Evolutionary conservation across 1,139 yeast genomes (phyloP).

Genomic region (Geotrichum fermentans): DNA sequence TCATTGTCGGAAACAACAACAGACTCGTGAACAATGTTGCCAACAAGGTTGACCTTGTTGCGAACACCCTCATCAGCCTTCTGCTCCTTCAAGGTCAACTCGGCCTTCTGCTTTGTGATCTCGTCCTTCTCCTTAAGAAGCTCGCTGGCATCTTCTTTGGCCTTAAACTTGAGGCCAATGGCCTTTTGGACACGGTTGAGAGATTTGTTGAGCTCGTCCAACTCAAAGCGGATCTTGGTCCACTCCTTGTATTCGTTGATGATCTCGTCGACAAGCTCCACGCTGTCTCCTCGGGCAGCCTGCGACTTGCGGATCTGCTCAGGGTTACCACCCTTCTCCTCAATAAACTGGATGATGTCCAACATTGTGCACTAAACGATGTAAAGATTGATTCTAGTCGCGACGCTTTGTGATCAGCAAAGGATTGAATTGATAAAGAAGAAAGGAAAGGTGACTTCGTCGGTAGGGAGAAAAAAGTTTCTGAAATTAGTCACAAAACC

Average conservation of each 20-base stretch:
- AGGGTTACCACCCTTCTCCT: constrained; percentile 95
- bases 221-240: constrained; percentile 87
- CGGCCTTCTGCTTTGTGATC: constrained; percentile 64
- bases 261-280: constrained; percentile 92
- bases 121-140: constrained; percentile 75
- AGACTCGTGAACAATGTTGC: constrained; percentile 88
- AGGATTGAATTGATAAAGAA: not conserved
- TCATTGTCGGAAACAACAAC: constrained; percentile 87
- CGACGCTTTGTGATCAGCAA: too few species aligned
- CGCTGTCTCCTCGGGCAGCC: constrained; percentile 89
- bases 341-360: constrained; percentile 85
- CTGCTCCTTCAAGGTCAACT: constrained; percentile 61
- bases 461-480: not conserved
- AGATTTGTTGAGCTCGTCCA: constrained; percentile 83
- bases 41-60: constrained; percentile 78
- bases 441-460: not conserved
- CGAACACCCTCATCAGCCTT: constrained; percentile 72
- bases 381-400: not conserved
- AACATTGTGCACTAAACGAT: too few species aligned
- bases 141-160: constrained; percentile 89
- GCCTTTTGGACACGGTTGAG: constrained; percentile 86
- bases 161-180: constrained; percentile 86
- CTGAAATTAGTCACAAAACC: constrained; percentile 5
- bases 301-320: constrained; percentile 83
- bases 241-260: constrained; percentile 85